These are phyloP conservation scores for Fraxinus pennsylvanica DNA, from an alignment of 257 asterid species.

Conservation along the genomic window DNA sequence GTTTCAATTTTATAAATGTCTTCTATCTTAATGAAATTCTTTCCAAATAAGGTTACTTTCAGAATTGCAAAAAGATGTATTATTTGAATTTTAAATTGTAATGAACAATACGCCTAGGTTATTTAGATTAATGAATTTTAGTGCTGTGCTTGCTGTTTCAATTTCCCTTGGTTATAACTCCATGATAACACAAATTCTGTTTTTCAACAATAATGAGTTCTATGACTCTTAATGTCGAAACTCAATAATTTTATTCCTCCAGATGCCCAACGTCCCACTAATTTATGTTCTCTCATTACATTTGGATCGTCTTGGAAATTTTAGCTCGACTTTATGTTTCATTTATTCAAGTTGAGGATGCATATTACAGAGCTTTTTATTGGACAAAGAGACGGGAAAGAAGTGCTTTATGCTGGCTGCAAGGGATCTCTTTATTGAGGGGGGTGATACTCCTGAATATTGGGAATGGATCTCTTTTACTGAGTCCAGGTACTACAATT, in stretches of 20 bases:
- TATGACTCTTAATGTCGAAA: neutral
- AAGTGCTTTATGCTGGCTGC: slow-evolving; percentile 76
- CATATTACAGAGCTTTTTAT: slow-evolving; percentile 58
- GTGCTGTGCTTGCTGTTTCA: neutral
- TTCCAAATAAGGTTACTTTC: neutral
- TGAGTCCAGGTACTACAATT: slow-evolving; percentile 52
- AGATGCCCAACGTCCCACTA: neutral
- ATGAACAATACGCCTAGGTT: neutral
- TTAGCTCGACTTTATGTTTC: neutral
- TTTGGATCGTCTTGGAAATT: neutral
- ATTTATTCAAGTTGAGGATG: neutral
- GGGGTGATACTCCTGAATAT: slow-evolving; percentile 57
- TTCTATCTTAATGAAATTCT: neutral
- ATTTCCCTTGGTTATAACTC: neutral
- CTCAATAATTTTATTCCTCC: neutral
- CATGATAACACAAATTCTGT: neutral
- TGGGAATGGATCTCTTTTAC: slow-evolving; percentile 62
- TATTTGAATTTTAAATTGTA: too few relatives aligned
- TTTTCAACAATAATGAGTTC: neutral
- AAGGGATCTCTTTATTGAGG: slow-evolving; percentile 55
- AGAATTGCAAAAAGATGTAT: too few relatives aligned
- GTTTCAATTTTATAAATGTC: neutral
- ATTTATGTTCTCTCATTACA: neutral
- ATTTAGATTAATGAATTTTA: neutral
- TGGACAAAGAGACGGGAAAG: slow-evolving; percentile 71